These are phyloP conservation scores for Suillus fuscotomentosus DNA, from an alignment of 768 basidiomycete genomes.

Conservation along the genomic window DNA sequence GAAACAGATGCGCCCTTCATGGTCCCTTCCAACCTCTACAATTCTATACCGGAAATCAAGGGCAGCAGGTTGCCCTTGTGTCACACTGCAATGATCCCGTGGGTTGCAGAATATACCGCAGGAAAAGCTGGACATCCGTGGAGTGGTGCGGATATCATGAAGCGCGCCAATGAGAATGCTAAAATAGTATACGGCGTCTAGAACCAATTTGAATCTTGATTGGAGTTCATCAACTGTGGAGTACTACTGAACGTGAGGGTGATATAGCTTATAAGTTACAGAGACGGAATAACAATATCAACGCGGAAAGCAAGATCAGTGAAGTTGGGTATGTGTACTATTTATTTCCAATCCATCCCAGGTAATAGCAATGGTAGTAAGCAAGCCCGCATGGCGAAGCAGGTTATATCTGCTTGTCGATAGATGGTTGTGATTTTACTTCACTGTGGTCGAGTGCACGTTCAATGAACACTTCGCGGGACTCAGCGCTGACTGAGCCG, in stretches of 20 bases:
- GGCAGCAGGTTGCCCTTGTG: constrained; percentile 62
- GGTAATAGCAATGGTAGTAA: neutral
- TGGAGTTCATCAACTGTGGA: neutral
- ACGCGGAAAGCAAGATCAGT: neutral
- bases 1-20: constrained; percentile 91
- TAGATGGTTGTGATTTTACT: constrained; percentile 3
- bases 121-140: constrained; percentile 41
- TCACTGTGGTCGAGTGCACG: constrained; percentile 20
- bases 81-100: constrained; percentile 82
- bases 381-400: neutral
- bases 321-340: neutral
- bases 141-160: constrained; percentile 58
- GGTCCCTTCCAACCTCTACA: constrained; percentile 75
- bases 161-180: constrained; percentile 64
- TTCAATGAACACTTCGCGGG: constrained; percentile 52
- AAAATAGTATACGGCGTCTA: constrained; percentile 50
- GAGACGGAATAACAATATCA: neutral
- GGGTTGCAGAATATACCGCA: constrained; percentile 79
- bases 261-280: neutral
- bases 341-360: neutral
- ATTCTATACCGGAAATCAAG: constrained; percentile 46
- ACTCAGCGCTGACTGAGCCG: constrained; percentile 54
- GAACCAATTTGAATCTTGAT: constrained; percentile 8
- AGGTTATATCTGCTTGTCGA: constrained; percentile 9
- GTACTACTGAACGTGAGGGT: neutral